These are phyloP conservation scores for Ascochyta lentis DNA, from an alignment of 2,329 filamentous ascomycete species.

Conservation along the genomic window DNA sequence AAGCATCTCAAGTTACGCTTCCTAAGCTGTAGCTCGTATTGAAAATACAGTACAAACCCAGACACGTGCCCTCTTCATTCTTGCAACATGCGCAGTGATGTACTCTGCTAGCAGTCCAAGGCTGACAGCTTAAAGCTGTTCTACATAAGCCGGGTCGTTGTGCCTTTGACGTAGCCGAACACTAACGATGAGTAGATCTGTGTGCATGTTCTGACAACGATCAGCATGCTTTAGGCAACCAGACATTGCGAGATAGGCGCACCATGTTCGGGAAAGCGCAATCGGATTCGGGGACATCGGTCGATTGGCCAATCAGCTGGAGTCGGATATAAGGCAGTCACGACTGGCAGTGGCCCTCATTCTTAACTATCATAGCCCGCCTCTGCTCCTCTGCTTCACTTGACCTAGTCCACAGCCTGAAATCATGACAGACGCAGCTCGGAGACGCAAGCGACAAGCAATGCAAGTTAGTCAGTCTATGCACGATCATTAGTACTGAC, in stretches of 20 bases:
- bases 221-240: neutral
- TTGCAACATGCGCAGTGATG: neutral
- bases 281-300: neutral
- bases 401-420: neutral
- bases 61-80: neutral
- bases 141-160: too few relatives aligned
- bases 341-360: too few relatives aligned
- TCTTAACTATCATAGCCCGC: too few relatives aligned
- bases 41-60: neutral
- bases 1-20: neutral
- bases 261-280: neutral
- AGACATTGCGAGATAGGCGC: neutral
- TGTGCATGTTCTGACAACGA: neutral
- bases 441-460: conserved; percentile 51
- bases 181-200: neutral
- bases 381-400: neutral
- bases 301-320: conserved; percentile 1
- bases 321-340: neutral
- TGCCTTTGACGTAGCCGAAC: neutral
- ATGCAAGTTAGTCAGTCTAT: conserved; percentile 46
- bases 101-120: neutral
- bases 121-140: neutral
- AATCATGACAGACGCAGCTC: conserved; percentile 30
- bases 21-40: neutral
- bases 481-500: conserved; percentile 9